These are phyloP conservation scores for Ogataea chonburiensis DNA, from an alignment of 805 yeast genomes.

Conservation along the genomic window DNA sequence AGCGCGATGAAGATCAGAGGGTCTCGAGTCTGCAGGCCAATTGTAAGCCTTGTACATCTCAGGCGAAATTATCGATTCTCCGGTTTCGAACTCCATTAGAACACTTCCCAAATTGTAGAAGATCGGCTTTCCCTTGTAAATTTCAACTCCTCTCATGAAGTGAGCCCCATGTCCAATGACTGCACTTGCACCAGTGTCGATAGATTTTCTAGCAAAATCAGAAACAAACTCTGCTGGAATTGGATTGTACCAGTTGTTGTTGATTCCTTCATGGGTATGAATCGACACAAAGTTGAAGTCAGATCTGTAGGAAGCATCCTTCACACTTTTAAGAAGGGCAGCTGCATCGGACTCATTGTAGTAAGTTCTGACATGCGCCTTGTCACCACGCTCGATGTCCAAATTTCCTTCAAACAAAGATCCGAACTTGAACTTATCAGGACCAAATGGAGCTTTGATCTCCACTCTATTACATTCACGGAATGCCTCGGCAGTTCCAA, in stretches of 20 bases:
- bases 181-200: slow-evolving; percentile 30
- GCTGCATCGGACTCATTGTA: slow-evolving; percentile 25
- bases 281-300: slow-evolving; percentile 28
- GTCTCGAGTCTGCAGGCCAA: slow-evolving; percentile 25
- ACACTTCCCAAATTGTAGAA: slow-evolving; percentile 30
- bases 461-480: slow-evolving; percentile 34
- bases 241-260: slow-evolving; percentile 35
- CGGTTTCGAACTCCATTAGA: slow-evolving; percentile 31
- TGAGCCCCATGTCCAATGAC: slow-evolving; percentile 33
- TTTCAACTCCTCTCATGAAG: slow-evolving; percentile 32
- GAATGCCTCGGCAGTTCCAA: slow-evolving; percentile 32
- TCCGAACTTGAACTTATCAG: slow-evolving; percentile 29
- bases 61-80: slow-evolving; percentile 26
- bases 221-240: slow-evolving; percentile 29
- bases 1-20: slow-evolving; percentile 29
- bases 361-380: slow-evolving; percentile 27
- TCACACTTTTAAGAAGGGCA: slow-evolving; percentile 24
- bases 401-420: slow-evolving; percentile 31
- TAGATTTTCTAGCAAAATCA: slow-evolving; percentile 27
- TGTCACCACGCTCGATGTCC: slow-evolving; percentile 27
- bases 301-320: slow-evolving; percentile 27
- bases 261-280: slow-evolving; percentile 32
- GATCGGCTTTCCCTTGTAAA: slow-evolving; percentile 29
- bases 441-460: slow-evolving; percentile 24
- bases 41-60: slow-evolving; percentile 30